Conservation (phyloP, 371 early-diverging fungal species). For the Mucor indicus region DNA sequence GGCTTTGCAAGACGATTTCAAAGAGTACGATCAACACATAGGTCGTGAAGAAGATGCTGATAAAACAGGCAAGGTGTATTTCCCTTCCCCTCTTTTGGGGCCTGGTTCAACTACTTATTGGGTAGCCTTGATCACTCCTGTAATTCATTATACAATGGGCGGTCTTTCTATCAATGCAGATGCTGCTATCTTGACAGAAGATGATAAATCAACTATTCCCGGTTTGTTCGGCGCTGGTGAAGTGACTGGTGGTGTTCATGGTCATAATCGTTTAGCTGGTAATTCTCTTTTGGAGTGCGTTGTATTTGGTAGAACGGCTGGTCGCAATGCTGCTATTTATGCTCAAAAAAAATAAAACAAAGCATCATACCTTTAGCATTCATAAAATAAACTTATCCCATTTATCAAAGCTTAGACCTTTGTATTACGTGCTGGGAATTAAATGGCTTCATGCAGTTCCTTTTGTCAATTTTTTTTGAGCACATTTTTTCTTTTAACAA, state of each 20-base stretch:
- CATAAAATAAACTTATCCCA: no score
- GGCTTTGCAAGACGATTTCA: conserved; percentile 51
- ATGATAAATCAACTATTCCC: conserved; percentile 6
- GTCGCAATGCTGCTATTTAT: conserved; percentile 46
- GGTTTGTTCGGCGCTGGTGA: conserved; percentile 82
- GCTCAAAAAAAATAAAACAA: conserved; percentile 1
- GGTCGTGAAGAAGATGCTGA: conserved; percentile 31
- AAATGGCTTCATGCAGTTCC: no score
- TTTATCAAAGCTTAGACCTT: no score
- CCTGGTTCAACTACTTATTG: conserved; percentile 51
- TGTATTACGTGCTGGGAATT: no score
- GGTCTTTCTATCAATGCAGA: conserved; percentile 67
- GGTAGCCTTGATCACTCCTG: conserved; percentile 73
- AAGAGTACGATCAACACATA: conserved; percentile 53
- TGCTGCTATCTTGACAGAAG: conserved; percentile 23
- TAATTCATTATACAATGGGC: conserved; percentile 89
- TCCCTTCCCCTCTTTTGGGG: conserved; percentile 49
- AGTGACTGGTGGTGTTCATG: conserved; percentile 80
- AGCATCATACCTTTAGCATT: no score
- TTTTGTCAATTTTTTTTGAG: no score
- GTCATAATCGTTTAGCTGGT: conserved; percentile 81
- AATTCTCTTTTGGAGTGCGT: conserved; percentile 84
- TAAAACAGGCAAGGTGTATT: conserved; percentile 67
- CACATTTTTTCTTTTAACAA: no score
- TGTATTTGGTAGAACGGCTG: conserved; percentile 82